Evolutionary conservation across 441 rosid genomes (phyloP).

Genomic region (Adansonia grandidieri): DNA sequence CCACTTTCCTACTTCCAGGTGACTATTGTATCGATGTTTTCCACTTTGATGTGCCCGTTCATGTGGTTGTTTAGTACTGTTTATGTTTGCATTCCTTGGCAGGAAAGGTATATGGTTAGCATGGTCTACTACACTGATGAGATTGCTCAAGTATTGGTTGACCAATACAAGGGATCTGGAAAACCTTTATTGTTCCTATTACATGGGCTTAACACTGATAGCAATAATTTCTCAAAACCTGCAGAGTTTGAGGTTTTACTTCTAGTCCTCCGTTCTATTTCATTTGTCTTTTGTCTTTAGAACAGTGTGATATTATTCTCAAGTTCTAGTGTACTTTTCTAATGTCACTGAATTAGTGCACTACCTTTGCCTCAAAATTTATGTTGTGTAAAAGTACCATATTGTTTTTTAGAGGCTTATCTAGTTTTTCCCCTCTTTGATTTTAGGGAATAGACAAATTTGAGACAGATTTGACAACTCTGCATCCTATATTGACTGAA

Average conservation of each 20-base stretch:
- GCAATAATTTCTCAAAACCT: slow-evolving; percentile 77
- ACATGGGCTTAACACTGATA: slow-evolving; percentile 90
- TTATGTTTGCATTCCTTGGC: slow-evolving; percentile 35
- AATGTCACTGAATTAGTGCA: slow-evolving; percentile 3
- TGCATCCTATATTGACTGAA: slow-evolving; percentile 91
- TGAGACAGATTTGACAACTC: slow-evolving; percentile 61
- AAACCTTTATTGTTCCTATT: slow-evolving; percentile 73
- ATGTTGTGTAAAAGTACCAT: not conserved
- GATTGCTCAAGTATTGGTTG: slow-evolving; percentile 56
- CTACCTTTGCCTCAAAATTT: not conserved
- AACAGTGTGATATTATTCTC: not conserved
- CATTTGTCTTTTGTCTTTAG: not conserved
- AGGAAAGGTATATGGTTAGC: slow-evolving; percentile 80
- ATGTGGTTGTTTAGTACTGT: slow-evolving; percentile 12
- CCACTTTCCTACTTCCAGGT: slow-evolving; percentile 70
- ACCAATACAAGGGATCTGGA: slow-evolving; percentile 55
- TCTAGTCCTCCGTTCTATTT: slow-evolving; percentile 17
- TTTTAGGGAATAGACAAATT: slow-evolving; percentile 76
- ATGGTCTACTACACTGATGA: slow-evolving; percentile 72
- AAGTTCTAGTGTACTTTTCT: slow-evolving; percentile 16
- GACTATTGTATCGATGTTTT: not conserved
- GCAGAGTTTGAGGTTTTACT: slow-evolving; percentile 75
- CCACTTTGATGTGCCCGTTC: slow-evolving; percentile 8
- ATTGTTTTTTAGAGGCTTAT: not conserved
- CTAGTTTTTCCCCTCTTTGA: slow-evolving; percentile 20